Evolutionary conservation across 306 rosid genomes (phyloP).

Genomic region (Trifolium repens): DNA sequence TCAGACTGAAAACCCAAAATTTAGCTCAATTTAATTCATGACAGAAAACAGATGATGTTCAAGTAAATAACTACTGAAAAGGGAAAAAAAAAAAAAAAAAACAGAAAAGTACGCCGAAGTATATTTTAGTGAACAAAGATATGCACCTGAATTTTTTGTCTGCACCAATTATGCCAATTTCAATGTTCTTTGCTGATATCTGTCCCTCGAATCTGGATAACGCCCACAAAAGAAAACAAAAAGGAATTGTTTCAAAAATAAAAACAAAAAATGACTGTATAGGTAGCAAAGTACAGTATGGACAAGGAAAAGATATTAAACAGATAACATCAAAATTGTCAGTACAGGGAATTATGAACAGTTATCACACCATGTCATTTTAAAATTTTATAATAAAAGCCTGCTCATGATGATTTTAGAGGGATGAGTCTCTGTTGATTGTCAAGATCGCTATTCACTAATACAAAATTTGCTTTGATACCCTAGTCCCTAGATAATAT

Average conservation of each 20-base stretch:
- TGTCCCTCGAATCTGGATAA: constrained; percentile 84
- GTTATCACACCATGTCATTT: not conserved
- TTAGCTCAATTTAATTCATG: not conserved
- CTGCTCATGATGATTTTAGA: not conserved
- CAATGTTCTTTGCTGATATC: constrained; percentile 91
- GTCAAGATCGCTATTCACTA: not conserved
- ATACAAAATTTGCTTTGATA: constrained; percentile 5
- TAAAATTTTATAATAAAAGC: not conserved
- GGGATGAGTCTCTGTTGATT: too few species aligned
- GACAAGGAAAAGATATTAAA: not conserved
- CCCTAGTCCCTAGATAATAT: constrained; percentile 20
- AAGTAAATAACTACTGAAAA: too few species aligned
- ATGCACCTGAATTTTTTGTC: constrained; percentile 88
- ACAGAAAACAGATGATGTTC: not conserved
- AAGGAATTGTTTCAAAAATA: constrained; percentile 6
- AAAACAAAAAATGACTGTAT: too few species aligned
- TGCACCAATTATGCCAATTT: constrained; percentile 84
- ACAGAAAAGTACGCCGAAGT: not conserved
- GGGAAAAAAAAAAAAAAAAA: too few species aligned
- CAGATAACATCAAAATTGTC: not conserved
- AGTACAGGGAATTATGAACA: not conserved
- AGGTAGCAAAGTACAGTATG: constrained; percentile 11
- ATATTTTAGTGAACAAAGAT: constrained; percentile 31
- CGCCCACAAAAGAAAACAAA: constrained; percentile 11
- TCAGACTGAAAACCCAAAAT: not conserved